Evolutionary conservation across 2,329 filamentous ascomycete species (phyloP).

Genomic region (Pseudogymnoascus sp.): DNA sequence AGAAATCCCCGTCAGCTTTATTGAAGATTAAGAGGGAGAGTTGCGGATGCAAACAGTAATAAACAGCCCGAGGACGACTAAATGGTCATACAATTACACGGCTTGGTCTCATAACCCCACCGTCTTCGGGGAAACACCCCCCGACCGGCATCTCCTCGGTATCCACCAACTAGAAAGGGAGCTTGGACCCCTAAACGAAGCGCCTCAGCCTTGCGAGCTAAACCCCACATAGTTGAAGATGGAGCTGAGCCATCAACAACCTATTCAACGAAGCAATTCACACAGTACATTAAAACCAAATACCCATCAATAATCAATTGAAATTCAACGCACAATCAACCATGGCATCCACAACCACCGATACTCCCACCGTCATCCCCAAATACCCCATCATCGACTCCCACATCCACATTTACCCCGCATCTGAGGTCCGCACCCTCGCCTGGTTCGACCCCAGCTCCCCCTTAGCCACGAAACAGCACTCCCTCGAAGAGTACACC

Average conservation of each 20-base stretch:
- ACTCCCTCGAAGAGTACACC: conserved; percentile 26
- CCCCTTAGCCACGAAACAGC: conserved; percentile 39
- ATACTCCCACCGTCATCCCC: neutral
- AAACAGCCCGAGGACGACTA: neutral
- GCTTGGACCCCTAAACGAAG: neutral
- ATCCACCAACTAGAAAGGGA: neutral
- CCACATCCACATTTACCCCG: conserved; percentile 83
- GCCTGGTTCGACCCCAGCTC: conserved; percentile 57
- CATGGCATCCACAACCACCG: neutral
- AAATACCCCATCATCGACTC: conserved; percentile 68
- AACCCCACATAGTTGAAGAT: conserved; percentile 2
- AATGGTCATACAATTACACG: neutral
- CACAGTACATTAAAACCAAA: neutral
- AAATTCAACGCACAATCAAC: neutral
- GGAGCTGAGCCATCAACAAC: neutral
- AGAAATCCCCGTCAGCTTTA: neutral
- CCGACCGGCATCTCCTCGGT: neutral
- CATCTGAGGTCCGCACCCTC: conserved; percentile 57
- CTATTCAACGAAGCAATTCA: neutral
- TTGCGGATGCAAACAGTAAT: conserved; percentile 3
- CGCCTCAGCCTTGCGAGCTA: conserved; percentile 1
- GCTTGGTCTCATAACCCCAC: neutral
- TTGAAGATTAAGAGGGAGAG: neutral
- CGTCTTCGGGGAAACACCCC: conserved; percentile 2
- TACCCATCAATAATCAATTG: neutral